Conservation (phyloP, 2,329 filamentous ascomycete species). For the Colletotrichum gloeosporioides region DNA sequence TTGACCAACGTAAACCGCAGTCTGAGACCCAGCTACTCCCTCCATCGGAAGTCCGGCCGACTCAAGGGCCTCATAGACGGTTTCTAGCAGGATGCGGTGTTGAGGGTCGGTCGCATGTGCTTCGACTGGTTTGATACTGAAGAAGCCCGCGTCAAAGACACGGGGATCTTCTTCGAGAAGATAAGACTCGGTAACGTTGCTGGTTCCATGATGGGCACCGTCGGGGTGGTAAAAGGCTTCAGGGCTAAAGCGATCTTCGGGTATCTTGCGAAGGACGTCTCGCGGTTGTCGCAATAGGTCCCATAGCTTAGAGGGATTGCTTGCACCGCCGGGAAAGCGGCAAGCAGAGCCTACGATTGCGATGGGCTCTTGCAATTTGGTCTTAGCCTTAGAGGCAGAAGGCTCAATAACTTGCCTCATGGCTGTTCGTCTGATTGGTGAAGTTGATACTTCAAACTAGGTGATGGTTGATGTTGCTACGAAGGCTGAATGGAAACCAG, state of each 20-base stretch:
- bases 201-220: constrained; percentile 8
- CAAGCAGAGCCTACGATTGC: constrained; percentile 5
- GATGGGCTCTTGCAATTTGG: not conserved
- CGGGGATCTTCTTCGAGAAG: constrained; percentile 24
- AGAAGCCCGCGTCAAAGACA: constrained; percentile 32
- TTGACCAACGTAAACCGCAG: constrained; percentile 36
- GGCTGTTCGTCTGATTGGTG: not conserved
- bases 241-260: constrained; percentile 25
- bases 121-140: constrained; percentile 35
- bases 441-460: not conserved
- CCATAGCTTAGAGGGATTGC: not conserved
- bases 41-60: constrained; percentile 33
- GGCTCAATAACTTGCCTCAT: not conserved
- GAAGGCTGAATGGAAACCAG: not conserved
- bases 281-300: not conserved
- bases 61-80: constrained; percentile 39
- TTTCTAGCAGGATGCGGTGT: constrained; percentile 37
- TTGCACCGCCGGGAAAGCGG: not conserved
- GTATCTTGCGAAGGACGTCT: constrained; percentile 27
- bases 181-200: constrained; percentile 25
- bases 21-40: constrained; percentile 28
- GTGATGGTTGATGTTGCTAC: not conserved
- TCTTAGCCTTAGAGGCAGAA: not conserved
- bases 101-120: constrained; percentile 38
- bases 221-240: not conserved